phyloP scores from a whole-genome alignment of 108 stramenopile species.

The Nannochloropsis gaditana region DNA sequence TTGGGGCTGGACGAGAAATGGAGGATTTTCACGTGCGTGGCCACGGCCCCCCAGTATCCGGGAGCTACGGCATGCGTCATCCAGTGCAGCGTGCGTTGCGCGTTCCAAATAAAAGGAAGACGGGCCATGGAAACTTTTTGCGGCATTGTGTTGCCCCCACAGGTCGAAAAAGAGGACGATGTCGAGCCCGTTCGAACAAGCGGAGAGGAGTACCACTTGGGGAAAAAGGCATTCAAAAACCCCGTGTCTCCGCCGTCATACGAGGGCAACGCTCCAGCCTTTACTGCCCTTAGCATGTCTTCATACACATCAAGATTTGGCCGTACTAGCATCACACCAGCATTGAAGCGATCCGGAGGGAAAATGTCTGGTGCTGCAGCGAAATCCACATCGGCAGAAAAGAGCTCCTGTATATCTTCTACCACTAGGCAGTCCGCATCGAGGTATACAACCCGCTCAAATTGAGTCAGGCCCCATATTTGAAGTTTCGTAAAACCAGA shows the following conservation, averaged over 20 bases:
- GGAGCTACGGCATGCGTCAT: slow-evolving; percentile 59
- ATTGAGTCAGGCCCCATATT: slow-evolving; percentile 59
- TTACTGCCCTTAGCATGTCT: slow-evolving; percentile 23
- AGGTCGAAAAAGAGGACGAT: background rate
- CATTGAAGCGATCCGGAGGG: slow-evolving; percentile 76
- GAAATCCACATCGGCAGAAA: slow-evolving; percentile 61
- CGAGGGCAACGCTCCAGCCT: slow-evolving; percentile 46
- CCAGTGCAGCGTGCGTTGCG: slow-evolving; percentile 68
- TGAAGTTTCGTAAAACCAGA: slow-evolving; percentile 54
- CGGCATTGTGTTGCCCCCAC: background rate
- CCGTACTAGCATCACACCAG: slow-evolving; percentile 74
- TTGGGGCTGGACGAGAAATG: slow-evolving; percentile 70
- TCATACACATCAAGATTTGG: slow-evolving; percentile 45
- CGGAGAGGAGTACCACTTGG: slow-evolving; percentile 65
- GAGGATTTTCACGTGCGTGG: slow-evolving; percentile 58
- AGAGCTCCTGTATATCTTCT: slow-evolving; percentile 39
- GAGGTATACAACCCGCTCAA: slow-evolving; percentile 68
- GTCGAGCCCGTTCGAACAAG: background rate
- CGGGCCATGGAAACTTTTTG: slow-evolving; percentile 51
- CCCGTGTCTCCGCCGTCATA: slow-evolving; percentile 83
- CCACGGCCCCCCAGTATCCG: slow-evolving; percentile 65
- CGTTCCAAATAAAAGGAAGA: slow-evolving; percentile 69
- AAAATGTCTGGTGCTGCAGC: slow-evolving; percentile 79
- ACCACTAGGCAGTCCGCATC: slow-evolving; percentile 54
- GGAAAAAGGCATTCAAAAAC: slow-evolving; percentile 71